Conservation (phyloP, 495 filamentous ascomycete genomes). For the Podospora appendiculata region DNA sequence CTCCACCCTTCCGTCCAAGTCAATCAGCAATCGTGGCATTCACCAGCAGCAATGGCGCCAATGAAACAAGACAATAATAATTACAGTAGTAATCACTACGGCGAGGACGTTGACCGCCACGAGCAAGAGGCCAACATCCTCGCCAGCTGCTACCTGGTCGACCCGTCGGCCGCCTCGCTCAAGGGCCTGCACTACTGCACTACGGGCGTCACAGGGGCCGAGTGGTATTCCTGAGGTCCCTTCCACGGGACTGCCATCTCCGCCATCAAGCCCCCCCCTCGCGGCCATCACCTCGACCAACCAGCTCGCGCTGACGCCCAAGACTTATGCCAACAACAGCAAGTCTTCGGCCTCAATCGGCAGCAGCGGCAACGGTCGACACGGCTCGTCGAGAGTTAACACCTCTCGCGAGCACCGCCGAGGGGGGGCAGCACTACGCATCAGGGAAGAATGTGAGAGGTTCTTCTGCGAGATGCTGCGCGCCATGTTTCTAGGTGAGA, state of each 20-base stretch:
- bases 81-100: conserved; percentile 65
- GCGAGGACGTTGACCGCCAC: conserved; percentile 48
- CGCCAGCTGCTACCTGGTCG: conserved; percentile 79
- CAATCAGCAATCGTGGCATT: conserved; percentile 28
- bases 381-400: conserved; percentile 15
- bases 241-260: conserved; percentile 65
- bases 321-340: conserved; percentile 30
- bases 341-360: conserved; percentile 14
- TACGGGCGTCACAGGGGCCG: conserved; percentile 66
- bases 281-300: conserved; percentile 54
- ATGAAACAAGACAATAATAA: conserved; percentile 58
- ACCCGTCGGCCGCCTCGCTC: conserved; percentile 37
- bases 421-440: conserved; percentile 88
- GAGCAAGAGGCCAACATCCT: conserved; percentile 50
- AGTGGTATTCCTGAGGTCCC: conserved; percentile 98
- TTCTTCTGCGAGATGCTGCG: conserved; percentile 95
- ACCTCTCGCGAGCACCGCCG: conserved; percentile 41
- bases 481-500: conserved; percentile 92
- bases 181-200: conserved; percentile 91
- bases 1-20: background rate
- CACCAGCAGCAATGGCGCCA: conserved; percentile 42
- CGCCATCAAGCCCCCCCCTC: conserved; percentile 76
- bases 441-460: conserved; percentile 99
- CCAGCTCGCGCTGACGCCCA: conserved; percentile 50
- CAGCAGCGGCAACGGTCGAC: conserved; percentile 11